Percentiles rank a stretch among this genome's conserved stretches.
Evolutionary conservation across 225 moss, liverwort and hornwort genomes (phyloP).

Genomic region (Neckera pumila): DNA sequence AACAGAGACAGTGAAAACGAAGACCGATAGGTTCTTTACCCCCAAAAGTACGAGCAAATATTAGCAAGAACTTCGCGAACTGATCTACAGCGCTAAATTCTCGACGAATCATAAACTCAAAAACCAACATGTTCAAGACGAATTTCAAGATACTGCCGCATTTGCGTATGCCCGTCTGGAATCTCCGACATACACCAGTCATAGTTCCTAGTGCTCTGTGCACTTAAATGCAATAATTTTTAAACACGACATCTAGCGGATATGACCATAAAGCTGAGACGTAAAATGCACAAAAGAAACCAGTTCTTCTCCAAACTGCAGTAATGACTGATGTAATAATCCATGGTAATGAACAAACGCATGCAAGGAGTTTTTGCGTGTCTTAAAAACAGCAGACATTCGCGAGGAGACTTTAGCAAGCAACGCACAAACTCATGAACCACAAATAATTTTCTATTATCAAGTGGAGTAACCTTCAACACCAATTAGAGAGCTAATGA

Average conservation of each 20-base stretch:
- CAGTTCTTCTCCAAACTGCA: not conserved
- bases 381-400: not conserved
- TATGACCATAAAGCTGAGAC: not conserved
- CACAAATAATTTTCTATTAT: not conserved
- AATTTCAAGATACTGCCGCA: not conserved
- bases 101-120: not conserved
- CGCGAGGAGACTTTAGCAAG: not conserved
- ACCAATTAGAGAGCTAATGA: not conserved
- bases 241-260: not conserved
- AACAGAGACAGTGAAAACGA: not conserved
- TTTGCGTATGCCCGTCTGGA: too few species aligned
- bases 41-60: not conserved
- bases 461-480: not conserved
- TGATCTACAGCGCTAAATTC: not conserved
- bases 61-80: not conserved
- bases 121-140: not conserved
- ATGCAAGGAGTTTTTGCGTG: not conserved
- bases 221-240: not conserved
- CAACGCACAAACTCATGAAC: not conserved
- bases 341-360: not conserved
- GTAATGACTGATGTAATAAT: not conserved
- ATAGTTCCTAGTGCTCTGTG: not conserved
- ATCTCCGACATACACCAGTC: not conserved
- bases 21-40: not conserved
- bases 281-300: not conserved